Base-by-base conservation (phyloP, 305 asterid species). In the Rubia tinctorum region DNA sequence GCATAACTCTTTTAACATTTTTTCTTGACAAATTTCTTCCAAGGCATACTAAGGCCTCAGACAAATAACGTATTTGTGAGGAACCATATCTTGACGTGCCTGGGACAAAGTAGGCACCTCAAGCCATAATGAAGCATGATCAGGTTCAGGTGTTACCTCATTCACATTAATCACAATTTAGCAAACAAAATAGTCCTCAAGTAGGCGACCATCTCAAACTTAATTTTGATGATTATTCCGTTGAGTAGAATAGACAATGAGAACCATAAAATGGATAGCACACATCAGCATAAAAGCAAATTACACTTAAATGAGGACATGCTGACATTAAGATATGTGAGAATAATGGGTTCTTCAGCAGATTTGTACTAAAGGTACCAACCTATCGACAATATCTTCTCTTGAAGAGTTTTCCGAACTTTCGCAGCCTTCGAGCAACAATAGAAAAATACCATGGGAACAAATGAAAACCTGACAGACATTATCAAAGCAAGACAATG, bases 331-430 rank as follows among this genome's bases (percentile, higher is more conserved):
- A 39, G 62, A 49, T 27, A 69, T 34, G 64, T 68, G 45, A 68
- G 25, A 13, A n/a, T 6, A 51, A 40, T 51, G 47, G 25, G 73
- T 18, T 17, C 34, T 59, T 43, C n/a, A 71, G 49, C 68, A 71
- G 14, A 62, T 18, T 56, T 43, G 66, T 66, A 45, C 68, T 27
- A 77, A 60, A 71, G 80, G 69, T 68, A 79, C 90, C 80, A 71
- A 93, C 98, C 99, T 76, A 92, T 85, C 75, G 86, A 85, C 61
- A 81, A 82, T 78, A 85, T 83, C 88, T 81, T 89, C 66, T 83
- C 88, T 82, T 86, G 85, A 73, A 81, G 74, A 60, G 85, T 80
- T 83, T 85, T 85, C 60, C 73, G 79, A 76, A 75, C 83, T 78
- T 74, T 75, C 34, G 77, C 77, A 74, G 80, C 79, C 80, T 88